Base-by-base conservation (phyloP, 148 eudicot genomes). In the Fagopyrum homotropicum region DNA sequence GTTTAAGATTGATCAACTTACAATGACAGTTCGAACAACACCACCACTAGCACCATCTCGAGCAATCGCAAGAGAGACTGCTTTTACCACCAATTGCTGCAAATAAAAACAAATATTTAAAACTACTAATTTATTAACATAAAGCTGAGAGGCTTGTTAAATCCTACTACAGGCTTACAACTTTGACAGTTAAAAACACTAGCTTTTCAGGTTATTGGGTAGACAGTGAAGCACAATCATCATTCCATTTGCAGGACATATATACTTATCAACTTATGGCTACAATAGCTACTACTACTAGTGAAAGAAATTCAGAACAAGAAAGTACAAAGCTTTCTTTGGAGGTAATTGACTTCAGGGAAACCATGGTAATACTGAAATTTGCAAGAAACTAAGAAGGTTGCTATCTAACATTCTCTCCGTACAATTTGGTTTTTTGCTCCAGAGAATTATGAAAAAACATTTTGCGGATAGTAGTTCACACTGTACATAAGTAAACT, bases 11-110 rank as follows among this genome's bases (percentile, higher is more conserved):
- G 45, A 61, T 60, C 3, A 44, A 78, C 92, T 89, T 83, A 93
- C 98, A 50, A 84, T 86, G 75, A 93, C 95, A 19, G 98, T 93
- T 60, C 98, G 90, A 30, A 93, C 93, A 74, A 93, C 98, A 69
- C 98, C 98, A 29, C 98, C 97, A 76, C 98, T 93, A 12, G 98
- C 97, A 73, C 98, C 98, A 86, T 93, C 98, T 55, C 98, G 89
- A 60, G 98, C 98, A 85, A 93, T 93, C 55, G 98, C 98, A 69
- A 93, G 97, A 57, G 98, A 93, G 68, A 93, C 98, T 4, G 98
- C 95, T 84, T 93, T 91, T 43, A 91, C 92, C 64, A 93, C 98
- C 66, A 93, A 66, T 79, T 87, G 75, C 97, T 91, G 91, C 72
- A 79, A 7, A 52, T 54, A 48, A 81, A 55, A 19, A 60, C 29